Evolutionary conservation across 192 early-diverging fungal genomes (phyloP).

Genomic region (Coemansia sp.): DNA sequence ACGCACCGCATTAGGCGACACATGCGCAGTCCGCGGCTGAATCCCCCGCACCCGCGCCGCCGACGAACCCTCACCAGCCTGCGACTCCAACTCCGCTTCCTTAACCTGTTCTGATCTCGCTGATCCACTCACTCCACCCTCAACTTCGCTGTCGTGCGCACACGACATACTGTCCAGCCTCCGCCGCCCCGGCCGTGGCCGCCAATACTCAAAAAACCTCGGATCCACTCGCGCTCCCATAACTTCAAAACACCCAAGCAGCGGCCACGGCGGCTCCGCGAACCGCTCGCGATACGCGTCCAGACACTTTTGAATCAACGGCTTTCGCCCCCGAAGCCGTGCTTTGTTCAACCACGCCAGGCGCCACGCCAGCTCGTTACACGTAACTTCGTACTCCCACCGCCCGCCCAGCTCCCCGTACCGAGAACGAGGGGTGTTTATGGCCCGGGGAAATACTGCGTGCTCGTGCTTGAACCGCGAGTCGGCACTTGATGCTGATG

Average conservation of each 20-base stretch:
- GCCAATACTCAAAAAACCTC: conserved; percentile 44
- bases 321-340: conserved; percentile 34
- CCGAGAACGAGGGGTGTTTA: conserved; percentile 29
- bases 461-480: conserved; percentile 34
- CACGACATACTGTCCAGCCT: background rate
- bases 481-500: conserved; percentile 8
- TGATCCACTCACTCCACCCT: background rate
- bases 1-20: too few species aligned
- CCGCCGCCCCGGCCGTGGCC: conserved; percentile 20
- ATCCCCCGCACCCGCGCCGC: conserved; percentile 24
- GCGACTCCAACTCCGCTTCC: background rate
- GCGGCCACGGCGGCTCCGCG: conserved; percentile 39
- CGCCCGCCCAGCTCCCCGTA: conserved; percentile 52
- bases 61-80: background rate
- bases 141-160: background rate
- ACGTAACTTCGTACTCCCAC: conserved; percentile 79
- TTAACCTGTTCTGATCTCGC: background rate
- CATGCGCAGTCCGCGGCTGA: conserved; percentile 5
- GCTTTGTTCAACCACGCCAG: conserved; percentile 71
- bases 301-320: conserved; percentile 50
- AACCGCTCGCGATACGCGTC: conserved; percentile 50
- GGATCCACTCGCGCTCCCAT: conserved; percentile 10
- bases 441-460: conserved; percentile 49
- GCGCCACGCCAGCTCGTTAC: conserved; percentile 84
- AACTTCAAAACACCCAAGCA: conserved; percentile 20